A percentile compares a stretch with the other conserved stretches of the same genome.
These are phyloP conservation scores for Fraxinus quadrangulata DNA, from an alignment of 257 asterid genomes.

Conservation along the genomic window DNA sequence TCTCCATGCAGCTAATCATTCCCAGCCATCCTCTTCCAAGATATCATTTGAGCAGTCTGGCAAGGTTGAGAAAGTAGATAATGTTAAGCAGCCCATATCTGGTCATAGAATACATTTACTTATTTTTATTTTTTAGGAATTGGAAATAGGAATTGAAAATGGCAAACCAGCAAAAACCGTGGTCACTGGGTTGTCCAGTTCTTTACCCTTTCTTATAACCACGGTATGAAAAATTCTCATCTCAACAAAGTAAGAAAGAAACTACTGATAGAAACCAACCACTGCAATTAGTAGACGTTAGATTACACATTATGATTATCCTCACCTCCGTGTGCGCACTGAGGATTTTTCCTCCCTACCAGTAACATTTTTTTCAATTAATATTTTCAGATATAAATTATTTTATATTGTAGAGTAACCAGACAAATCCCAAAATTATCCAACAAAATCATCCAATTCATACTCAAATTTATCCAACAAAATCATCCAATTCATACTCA, in stretches of 20 bases:
- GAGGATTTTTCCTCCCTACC: too few relatives aligned
- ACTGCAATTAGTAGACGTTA: background rate
- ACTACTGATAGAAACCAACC: background rate
- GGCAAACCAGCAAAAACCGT: background rate
- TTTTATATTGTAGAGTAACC: too few relatives aligned
- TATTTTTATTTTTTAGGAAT: too few relatives aligned
- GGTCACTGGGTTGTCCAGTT: background rate
- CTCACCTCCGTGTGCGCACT: background rate
- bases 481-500: too few relatives aligned
- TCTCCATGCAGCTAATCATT: conserved; percentile 61
- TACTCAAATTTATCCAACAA: too few relatives aligned
- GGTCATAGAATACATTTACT: conserved; percentile 43
- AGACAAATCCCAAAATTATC: too few relatives aligned
- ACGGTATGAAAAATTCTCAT: background rate
- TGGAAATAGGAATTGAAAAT: background rate
- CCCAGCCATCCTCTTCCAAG: conserved; percentile 71
- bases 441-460: too few relatives aligned
- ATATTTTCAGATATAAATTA: too few relatives aligned
- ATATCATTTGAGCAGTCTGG: conserved; percentile 59
- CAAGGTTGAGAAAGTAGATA: conserved; percentile 60
- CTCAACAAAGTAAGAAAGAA: background rate
- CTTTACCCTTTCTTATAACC: background rate
- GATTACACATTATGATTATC: background rate
- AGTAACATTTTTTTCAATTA: too few relatives aligned
- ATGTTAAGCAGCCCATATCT: conserved; percentile 49